Evolutionary conservation across 163 green algal genomes (phyloP), one percentile per base, ranked within the genome.

Genomic region (Chlorella variabilis): DNA sequence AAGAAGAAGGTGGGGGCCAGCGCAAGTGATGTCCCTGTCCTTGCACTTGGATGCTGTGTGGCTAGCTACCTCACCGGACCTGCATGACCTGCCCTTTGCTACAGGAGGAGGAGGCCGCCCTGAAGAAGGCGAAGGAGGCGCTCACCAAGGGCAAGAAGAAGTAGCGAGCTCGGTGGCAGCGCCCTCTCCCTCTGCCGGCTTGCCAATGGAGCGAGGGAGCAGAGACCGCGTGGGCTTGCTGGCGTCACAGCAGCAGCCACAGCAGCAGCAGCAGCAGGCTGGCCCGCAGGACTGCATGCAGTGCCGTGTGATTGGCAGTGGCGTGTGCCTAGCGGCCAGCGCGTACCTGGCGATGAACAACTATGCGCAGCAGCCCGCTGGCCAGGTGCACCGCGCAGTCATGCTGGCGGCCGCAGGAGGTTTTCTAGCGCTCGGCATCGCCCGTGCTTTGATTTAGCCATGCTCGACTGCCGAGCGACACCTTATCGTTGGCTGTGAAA

Each of bases 1-100:
- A 90, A 90, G 71, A 90, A 90, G 48, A 90, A 90, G 79, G 81
- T 86, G 68, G 78, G 71, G 70, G 9, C 49, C 6, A 23, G n/a
- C 15, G 29, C n/a, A n/a, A n/a, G n/a, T n/a, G n/a, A n/a, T n/a
- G n/a, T n/a, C n/a, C n/a, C n/a, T n/a, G n/a, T n/a, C n/a, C n/a
- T n/a, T n/a, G n/a, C n/a, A n/a, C n/a, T n/a, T n/a, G n/a, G n/a
- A n/a, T n/a, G n/a, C n/a, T n/a, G n/a, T n/a, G n/a, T n/a, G n/a
- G n/a, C n/a, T n/a, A n/a, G n/a, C n/a, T n/a, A n/a, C n/a, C n/a
- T n/a, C n/a, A n/a, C n/a, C n/a, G n/a, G n/a, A n/a, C n/a, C n/a
- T n/a, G n/a, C n/a, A n/a, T n/a, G n/a, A n/a, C n/a, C n/a, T n/a
- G n/a, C n/a, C n/a, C n/a, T n/a, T n/a, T n/a, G 4, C 23, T 68